Evolutionary conservation across 345 rosid species (phyloP).

Genomic region (Isatis tinctoria): DNA sequence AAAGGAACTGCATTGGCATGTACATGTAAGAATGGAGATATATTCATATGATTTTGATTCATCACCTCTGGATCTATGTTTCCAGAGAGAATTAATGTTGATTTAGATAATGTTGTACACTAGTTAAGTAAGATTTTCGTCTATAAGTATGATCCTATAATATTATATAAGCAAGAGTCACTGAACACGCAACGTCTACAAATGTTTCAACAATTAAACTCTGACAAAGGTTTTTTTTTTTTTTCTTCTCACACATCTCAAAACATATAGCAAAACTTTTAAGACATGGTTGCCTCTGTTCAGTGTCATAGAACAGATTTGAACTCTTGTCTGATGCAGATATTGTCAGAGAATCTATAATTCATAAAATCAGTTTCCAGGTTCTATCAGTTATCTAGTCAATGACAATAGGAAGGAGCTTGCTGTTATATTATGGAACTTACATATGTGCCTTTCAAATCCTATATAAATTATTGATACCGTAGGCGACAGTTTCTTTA

Average conservation of each 20-base stretch:
- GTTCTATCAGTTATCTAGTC: background rate
- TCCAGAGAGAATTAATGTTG: conserved; percentile 17
- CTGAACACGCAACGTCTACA: background rate
- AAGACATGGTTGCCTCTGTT: background rate
- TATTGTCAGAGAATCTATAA: background rate
- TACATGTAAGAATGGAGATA: conserved; percentile 30
- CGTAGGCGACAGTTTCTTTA: no score
- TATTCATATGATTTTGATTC: conserved; percentile 28
- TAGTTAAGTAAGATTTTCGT: conserved; percentile 16
- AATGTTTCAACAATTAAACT: background rate
- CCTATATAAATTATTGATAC: no score
- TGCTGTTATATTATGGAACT: background rate
- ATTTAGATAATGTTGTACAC: conserved; percentile 30
- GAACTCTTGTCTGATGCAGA: background rate
- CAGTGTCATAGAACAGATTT: background rate
- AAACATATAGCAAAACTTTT: background rate
- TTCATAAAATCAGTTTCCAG: background rate
- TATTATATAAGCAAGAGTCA: background rate
- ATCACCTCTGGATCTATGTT: conserved; percentile 18
- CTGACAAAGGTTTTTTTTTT: background rate
- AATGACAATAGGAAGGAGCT: background rate
- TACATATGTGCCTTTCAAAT: no score
- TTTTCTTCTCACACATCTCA: background rate
- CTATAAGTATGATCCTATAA: conserved; percentile 20
- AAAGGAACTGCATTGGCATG: conserved; percentile 32